Percentiles rank a stretch among this genome's conserved stretches.
These are phyloP conservation scores for Sisymbrium irio DNA, from an alignment of 345 rosid genomes.

Conservation along the genomic window DNA sequence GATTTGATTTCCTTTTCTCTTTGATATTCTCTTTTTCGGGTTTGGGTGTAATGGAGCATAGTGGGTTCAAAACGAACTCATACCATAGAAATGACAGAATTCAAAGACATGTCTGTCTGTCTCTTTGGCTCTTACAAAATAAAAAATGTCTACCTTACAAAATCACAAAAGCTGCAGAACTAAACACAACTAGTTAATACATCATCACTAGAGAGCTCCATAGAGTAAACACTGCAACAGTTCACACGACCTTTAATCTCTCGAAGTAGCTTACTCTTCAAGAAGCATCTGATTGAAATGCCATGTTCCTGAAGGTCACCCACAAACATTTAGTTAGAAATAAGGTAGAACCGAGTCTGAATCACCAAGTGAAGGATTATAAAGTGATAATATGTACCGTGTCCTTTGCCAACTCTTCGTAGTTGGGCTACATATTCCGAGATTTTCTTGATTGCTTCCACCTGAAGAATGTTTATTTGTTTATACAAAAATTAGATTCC, in stretches of 20 bases:
- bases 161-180: not conserved
- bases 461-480: slow-evolving; percentile 33
- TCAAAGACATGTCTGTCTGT: not conserved
- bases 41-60: too few species aligned
- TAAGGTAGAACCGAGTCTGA: not conserved
- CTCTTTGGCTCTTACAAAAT: not conserved
- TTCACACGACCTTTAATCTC: not conserved
- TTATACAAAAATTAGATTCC: not conserved
- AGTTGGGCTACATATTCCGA: slow-evolving; percentile 64
- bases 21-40: too few species aligned
- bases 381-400: slow-evolving; percentile 43
- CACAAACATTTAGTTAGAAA: not conserved
- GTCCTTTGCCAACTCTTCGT: slow-evolving; percentile 76
- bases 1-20: too few species aligned
- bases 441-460: slow-evolving; percentile 63
- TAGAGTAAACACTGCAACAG: not conserved
- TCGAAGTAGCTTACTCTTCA: slow-evolving; percentile 34
- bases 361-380: not conserved
- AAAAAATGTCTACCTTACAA: not conserved
- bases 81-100: not conserved
- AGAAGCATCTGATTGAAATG: slow-evolving; percentile 93
- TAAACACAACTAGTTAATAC: slow-evolving; percentile 2
- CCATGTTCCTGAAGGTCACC: slow-evolving; percentile 70
- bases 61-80: not conserved
- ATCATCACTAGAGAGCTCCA: not conserved